Conservation (phyloP, 1,284 basidiomycete genomes). For the Apiotrichum porosum region DNA sequence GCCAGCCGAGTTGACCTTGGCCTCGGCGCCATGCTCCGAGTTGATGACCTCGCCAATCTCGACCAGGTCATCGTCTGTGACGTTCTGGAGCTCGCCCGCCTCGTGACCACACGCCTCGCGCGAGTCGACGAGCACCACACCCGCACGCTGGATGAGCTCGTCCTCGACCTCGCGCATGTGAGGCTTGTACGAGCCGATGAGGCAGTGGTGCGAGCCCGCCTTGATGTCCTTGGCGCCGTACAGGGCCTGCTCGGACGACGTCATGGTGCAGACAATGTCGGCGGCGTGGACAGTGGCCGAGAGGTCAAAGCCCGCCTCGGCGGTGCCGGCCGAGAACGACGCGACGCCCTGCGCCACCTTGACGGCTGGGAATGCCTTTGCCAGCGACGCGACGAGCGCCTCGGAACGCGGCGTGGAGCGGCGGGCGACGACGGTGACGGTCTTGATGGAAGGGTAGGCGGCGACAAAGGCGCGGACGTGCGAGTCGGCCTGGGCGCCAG, state of each 20-base stretch:
- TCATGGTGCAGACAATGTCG: constrained; percentile 58
- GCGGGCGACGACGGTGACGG: constrained; percentile 63
- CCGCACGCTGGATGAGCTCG: constrained; percentile 52
- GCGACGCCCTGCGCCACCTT: constrained; percentile 21
- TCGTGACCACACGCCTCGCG: constrained; percentile 62
- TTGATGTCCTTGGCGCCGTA: constrained; percentile 55
- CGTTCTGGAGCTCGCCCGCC: constrained; percentile 64
- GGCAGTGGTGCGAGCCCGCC: constrained; percentile 63
- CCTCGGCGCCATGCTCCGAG: neutral
- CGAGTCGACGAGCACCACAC: constrained; percentile 65
- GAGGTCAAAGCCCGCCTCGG: constrained; percentile 15
- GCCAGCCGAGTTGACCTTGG: constrained; percentile 10
- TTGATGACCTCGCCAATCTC: constrained; percentile 12
- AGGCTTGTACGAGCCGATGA: constrained; percentile 70
- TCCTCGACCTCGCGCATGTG: constrained; percentile 70
- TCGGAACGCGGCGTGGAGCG: constrained; percentile 55
- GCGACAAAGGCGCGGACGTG: constrained; percentile 63
- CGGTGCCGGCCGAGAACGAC: constrained; percentile 1
- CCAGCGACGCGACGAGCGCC: constrained; percentile 51
- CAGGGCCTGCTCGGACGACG: constrained; percentile 64
- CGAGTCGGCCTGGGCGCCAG: constrained; percentile 60
- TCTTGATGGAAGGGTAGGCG: constrained; percentile 56
- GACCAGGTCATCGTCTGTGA: constrained; percentile 7
- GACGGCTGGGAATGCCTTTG: constrained; percentile 50
- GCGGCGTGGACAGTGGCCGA: constrained; percentile 28